Conservation (phyloP, 129 eudicot species). For the Flaveria ramosissima region DNA sequence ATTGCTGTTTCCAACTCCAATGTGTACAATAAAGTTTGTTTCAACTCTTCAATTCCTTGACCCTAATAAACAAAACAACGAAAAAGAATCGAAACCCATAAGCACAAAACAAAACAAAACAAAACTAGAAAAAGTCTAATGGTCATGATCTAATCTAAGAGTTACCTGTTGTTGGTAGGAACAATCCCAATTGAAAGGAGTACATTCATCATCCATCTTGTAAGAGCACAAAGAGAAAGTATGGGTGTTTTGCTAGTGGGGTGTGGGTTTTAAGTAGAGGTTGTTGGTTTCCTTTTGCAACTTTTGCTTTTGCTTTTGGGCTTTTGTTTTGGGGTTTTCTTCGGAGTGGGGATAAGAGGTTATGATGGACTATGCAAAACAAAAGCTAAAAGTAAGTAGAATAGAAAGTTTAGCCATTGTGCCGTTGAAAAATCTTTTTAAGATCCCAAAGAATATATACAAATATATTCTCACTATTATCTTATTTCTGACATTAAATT, state of each 20-base stretch:
- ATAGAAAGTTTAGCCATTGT: constrained; percentile 38
- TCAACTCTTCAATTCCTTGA: constrained; percentile 60
- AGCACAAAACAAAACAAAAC: constrained; percentile 16
- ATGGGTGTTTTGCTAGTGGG: constrained; percentile 38
- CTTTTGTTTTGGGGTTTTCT: constrained; percentile 31
- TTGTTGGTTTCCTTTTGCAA: constrained; percentile 33
- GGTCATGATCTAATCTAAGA: not conserved
- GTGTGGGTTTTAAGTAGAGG: constrained; percentile 42
- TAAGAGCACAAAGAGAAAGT: constrained; percentile 35
- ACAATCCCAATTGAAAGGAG: constrained; percentile 72
- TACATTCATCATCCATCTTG: constrained; percentile 74
- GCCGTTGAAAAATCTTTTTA: constrained; percentile 45
- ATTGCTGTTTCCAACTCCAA: constrained; percentile 73
- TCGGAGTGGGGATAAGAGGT: constrained; percentile 35
- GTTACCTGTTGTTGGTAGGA: constrained; percentile 74
- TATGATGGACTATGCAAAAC: constrained; percentile 33
- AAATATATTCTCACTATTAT: not conserved
- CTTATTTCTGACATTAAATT: not conserved
- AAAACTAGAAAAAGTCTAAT: not conserved
- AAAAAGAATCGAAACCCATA: constrained; percentile 2
- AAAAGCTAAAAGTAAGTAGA: constrained; percentile 37
- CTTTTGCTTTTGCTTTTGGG: constrained; percentile 34
- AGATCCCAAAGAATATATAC: constrained; percentile 30
- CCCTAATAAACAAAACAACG: constrained; percentile 31
- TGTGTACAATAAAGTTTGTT: constrained; percentile 69